phyloP scores from a whole-genome alignment of 2,329 filamentous ascomycete genomes.

The Alternaria tenuissima region DNA sequence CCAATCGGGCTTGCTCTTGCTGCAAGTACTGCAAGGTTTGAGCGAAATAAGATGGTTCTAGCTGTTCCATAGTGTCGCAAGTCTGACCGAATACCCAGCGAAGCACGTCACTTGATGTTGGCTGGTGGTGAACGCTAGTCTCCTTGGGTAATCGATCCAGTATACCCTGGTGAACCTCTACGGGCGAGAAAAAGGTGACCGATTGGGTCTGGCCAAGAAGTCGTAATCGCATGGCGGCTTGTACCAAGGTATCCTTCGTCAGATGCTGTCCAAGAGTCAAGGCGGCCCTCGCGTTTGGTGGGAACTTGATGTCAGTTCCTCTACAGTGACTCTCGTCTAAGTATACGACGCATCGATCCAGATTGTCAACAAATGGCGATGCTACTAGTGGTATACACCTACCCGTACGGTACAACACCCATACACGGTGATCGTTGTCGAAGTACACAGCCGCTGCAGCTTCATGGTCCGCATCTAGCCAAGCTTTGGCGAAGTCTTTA shows the following conservation, averaged over 20 bases:
- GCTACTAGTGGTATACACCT: constrained; percentile 58
- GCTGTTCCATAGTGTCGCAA: constrained; percentile 66
- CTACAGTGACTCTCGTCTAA: constrained; percentile 69
- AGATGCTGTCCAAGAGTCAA: constrained; percentile 65
- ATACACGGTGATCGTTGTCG: constrained; percentile 55
- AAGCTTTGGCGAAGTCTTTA: constrained; percentile 56
- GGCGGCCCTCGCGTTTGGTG: constrained; percentile 57
- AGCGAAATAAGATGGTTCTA: constrained; percentile 65
- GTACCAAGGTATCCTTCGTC: constrained; percentile 68
- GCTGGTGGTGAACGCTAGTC: neutral
- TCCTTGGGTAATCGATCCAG: constrained; percentile 39
- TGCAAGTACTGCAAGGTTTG: constrained; percentile 70
- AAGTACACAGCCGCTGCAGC: constrained; percentile 65
- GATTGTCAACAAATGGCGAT: constrained; percentile 63
- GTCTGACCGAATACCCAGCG: constrained; percentile 71
- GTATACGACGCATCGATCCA: constrained; percentile 64
- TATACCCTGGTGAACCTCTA: constrained; percentile 70
- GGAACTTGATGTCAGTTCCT: constrained; percentile 68
- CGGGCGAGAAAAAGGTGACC: constrained; percentile 63
- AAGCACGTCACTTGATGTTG: constrained; percentile 63
- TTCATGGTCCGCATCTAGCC: constrained; percentile 58
- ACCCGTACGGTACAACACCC: constrained; percentile 54
- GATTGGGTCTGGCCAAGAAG: constrained; percentile 66
- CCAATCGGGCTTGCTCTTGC: constrained; percentile 59
- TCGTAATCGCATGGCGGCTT: constrained; percentile 73